Conservation (phyloP, 2,329 filamentous ascomycete species). For the Pseudocercospora musae region DNA sequence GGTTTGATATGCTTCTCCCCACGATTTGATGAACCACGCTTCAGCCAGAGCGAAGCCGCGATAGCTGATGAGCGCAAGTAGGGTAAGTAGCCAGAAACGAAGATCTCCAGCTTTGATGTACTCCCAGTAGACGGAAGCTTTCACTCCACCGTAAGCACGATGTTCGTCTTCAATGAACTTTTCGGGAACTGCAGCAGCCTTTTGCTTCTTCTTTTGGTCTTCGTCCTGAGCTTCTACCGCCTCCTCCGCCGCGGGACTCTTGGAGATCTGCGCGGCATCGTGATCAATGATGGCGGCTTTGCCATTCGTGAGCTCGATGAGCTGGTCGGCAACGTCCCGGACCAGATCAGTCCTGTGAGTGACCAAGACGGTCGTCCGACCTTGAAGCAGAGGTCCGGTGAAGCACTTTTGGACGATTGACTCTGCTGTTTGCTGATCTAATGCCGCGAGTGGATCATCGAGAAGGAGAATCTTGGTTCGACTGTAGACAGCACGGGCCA, state of each 20-base stretch:
- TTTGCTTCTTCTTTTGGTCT: constrained; percentile 39
- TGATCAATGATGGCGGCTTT: constrained; percentile 40
- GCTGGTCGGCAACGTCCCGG: constrained; percentile 66
- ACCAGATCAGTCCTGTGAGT: constrained; percentile 70
- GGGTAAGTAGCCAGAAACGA: constrained; percentile 66
- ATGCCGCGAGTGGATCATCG: constrained; percentile 47
- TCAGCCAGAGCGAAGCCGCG: constrained; percentile 64
- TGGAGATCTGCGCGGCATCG: constrained; percentile 10
- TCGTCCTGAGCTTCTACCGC: constrained; percentile 27
- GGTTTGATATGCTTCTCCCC: constrained; percentile 71
- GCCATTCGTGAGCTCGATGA: constrained; percentile 66
- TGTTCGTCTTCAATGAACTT: constrained; percentile 79
- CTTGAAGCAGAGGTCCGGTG: constrained; percentile 52
- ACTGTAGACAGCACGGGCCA: constrained; percentile 48
- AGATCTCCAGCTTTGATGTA: constrained; percentile 80
- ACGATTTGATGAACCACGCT: constrained; percentile 80
- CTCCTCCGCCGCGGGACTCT: neutral
- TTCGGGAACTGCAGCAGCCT: constrained; percentile 57
- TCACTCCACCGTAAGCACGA: constrained; percentile 70
- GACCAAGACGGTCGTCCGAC: constrained; percentile 56
- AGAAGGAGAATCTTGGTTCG: constrained; percentile 46
- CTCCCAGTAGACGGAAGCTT: constrained; percentile 73
- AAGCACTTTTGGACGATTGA: constrained; percentile 58
- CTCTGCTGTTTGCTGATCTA: constrained; percentile 62
- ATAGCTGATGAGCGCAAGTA: constrained; percentile 61